Evolutionary conservation across 768 basidiomycete genomes (phyloP).

Genomic region (Mycena vitilis): DNA sequence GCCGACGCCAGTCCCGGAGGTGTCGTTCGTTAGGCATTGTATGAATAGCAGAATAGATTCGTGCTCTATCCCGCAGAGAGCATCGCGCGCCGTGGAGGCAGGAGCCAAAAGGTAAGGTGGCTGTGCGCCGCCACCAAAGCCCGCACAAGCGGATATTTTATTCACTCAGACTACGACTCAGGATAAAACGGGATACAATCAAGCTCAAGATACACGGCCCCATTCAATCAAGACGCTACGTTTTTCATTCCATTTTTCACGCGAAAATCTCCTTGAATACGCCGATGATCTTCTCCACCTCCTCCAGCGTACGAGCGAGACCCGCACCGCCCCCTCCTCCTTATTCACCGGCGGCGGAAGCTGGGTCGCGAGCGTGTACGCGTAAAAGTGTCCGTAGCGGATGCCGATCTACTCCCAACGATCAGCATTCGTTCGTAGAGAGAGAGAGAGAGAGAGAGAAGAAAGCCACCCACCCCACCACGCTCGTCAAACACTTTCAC

Average conservation of each 20-base stretch:
- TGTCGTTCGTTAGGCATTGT: conserved; percentile 12
- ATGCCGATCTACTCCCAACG: conserved; percentile 71
- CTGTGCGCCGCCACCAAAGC: not conserved
- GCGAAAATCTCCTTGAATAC: conserved; percentile 64
- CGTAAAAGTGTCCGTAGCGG: conserved; percentile 84
- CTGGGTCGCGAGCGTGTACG: conserved; percentile 68
- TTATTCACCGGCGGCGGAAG: conserved; percentile 68
- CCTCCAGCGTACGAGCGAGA: conserved; percentile 81
- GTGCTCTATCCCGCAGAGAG: conserved; percentile 10
- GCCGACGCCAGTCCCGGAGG: conserved; percentile 27
- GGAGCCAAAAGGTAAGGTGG: not conserved
- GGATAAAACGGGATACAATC: too few species aligned
- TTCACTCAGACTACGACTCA: too few species aligned
- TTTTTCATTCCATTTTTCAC: conserved; percentile 19
- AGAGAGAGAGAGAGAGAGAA: too few species aligned
- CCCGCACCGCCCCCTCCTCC: conserved; percentile 76
- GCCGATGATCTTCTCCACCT: conserved; percentile 70
- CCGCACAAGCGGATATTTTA: too few species aligned
- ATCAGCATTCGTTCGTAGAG: conserved; percentile 10
- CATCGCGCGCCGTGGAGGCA: conserved; percentile 6
- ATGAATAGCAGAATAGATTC: not conserved
- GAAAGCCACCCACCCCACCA: conserved; percentile 61
- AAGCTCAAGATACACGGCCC: too few species aligned
- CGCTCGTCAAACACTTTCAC: conserved; percentile 74
- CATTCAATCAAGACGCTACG: too few species aligned